A percentile compares a stretch with the other conserved stretches of the same genome.
These are phyloP conservation scores for Neofusicoccum parvum DNA, from an alignment of 2,329 filamentous ascomycete species.

Conservation along the genomic window DNA sequence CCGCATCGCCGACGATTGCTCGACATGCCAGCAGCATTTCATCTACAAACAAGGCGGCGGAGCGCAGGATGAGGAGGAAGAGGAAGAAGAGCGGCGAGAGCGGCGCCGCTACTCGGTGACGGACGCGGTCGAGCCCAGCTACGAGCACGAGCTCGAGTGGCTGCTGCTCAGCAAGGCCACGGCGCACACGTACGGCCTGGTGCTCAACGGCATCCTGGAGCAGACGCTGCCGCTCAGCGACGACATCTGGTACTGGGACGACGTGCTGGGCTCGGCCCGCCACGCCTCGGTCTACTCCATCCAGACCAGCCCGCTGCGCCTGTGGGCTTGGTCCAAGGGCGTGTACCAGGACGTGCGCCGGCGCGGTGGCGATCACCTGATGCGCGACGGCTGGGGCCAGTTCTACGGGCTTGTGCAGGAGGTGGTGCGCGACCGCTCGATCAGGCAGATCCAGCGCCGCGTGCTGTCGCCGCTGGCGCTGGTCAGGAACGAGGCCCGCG, in stretches of 20 bases:
- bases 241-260: slow-evolving; percentile 95
- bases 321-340: slow-evolving; percentile 72
- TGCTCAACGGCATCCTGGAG: slow-evolving; percentile 75
- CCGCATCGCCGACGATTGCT: slow-evolving; percentile 48
- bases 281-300: slow-evolving; percentile 81
- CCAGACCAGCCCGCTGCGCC: slow-evolving; percentile 77
- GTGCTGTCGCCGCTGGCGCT: slow-evolving; percentile 79
- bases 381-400: slow-evolving; percentile 52
- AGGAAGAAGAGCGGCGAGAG: slow-evolving; percentile 24
- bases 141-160: slow-evolving; percentile 86
- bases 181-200: slow-evolving; percentile 82
- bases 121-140: slow-evolving; percentile 32
- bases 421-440: slow-evolving; percentile 71
- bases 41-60: slow-evolving; percentile 1
- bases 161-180: slow-evolving; percentile 87
- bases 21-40: slow-evolving; percentile 44
- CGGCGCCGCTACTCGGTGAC: slow-evolving; percentile 30
- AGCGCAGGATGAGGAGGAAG: slow-evolving; percentile 28
- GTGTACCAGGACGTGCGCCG: slow-evolving; percentile 65
- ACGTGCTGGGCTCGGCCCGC: slow-evolving; percentile 75
- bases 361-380: slow-evolving; percentile 34
- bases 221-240: slow-evolving; percentile 82
- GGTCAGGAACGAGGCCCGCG: slow-evolving; percentile 71
- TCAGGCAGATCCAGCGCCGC: slow-evolving; percentile 69
- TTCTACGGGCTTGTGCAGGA: slow-evolving; percentile 83